These are phyloP conservation scores for Blastobotrys muscicola DNA, from an alignment of 805 yeast genomes.

Conservation along the genomic window DNA sequence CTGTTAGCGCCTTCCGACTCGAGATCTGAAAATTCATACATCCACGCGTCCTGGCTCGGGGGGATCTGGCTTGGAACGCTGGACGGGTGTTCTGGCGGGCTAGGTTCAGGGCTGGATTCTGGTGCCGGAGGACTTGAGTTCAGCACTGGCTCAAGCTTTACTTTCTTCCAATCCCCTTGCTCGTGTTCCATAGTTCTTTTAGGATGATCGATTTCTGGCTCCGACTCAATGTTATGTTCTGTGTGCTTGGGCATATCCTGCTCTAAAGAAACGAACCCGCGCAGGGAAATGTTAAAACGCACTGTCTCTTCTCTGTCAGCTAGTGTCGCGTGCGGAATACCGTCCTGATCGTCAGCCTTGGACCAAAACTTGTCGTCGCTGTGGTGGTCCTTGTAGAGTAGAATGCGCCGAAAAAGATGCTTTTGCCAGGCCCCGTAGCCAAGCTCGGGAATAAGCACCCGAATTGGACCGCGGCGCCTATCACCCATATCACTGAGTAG, in stretches of 20 bases:
- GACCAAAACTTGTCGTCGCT: neutral
- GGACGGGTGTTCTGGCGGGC: neutral
- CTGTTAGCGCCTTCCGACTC: no score
- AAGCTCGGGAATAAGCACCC: constrained; percentile 5
- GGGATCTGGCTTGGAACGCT: neutral
- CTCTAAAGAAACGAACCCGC: no score
- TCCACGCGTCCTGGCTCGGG: no score
- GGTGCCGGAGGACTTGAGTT: no score
- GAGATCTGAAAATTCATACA: no score
- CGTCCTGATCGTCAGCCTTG: neutral
- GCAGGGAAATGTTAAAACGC: neutral
- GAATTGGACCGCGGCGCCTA: neutral
- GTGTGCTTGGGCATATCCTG: no score
- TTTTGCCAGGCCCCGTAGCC: constrained; percentile 9
- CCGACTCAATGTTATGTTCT: no score
- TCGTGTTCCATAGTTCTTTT: no score
- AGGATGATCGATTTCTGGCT: no score
- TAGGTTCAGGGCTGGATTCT: neutral
- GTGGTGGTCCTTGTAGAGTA: constrained; percentile 4
- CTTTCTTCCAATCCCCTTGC: no score
- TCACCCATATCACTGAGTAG: neutral
- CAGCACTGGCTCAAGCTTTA: no score
- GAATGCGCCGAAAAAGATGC: constrained; percentile 2
- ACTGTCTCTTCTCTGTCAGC: neutral
- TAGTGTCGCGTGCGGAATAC: neutral